Base-by-base conservation (phyloP, 345 rosid genomes). In the Populus simonii region DNA sequence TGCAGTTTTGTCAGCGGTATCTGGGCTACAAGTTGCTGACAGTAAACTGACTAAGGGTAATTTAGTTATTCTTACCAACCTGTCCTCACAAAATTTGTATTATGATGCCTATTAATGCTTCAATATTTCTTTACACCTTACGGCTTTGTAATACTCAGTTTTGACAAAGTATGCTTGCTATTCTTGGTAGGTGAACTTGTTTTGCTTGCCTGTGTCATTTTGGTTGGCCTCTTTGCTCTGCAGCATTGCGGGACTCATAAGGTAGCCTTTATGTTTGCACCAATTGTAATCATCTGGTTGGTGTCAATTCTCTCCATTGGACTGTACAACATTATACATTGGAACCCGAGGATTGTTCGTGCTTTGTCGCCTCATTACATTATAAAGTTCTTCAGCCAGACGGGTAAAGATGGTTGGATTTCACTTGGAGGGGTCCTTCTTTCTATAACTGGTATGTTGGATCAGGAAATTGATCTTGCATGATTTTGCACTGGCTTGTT, bases 401-500 rank as follows among this genome's bases (percentile, higher is more conserved):
- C 91, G 69, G 97, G 97, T 62, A 87, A 81, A 84, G 91, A 93
- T 76, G 97, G 97, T 76, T 94, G 98, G 98, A 86, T 92, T 84
- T 94, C 98, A 78, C 96, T 94, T 63, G 98, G 97, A 77, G 98
- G 98, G 63, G 74, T 94, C 80, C 94, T 94, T 82, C 98, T 94
- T 72, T 89, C 88, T 66, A 87, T 93, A 81, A 88, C 94, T 78
- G 97, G 98, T 94, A 88, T 70, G 89, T 85, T 80, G 68, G 71
- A 79, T 83, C 78, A 59, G 68, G 49, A 71, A 27, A 55, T 66
- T 17, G 29, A 62, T 71, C 36, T 74, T 68, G 65, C 80, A 43
- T 76, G 45, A 12, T 15, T 62, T 5, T 70, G 1, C 22, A 69
- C 25, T 43, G 25, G n/a, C 39, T 51, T 65, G 63, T 72, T 38